Evolutionary conservation across 148 eudicot species (phyloP), one percentile per base, ranked within the genome.

Genomic region (Chenopodium quinoa): DNA sequence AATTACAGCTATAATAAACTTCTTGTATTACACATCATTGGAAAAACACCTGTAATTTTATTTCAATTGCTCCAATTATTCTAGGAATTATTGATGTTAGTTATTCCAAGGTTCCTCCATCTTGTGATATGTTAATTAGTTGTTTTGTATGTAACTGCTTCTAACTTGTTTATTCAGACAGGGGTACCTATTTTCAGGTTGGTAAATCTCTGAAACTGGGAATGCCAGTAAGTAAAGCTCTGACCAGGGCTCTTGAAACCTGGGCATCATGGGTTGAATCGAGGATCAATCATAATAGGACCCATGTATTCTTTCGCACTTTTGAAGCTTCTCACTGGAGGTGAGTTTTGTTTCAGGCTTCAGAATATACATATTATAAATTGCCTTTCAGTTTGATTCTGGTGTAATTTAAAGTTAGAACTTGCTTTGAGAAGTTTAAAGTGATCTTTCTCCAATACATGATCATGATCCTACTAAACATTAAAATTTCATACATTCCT

Each of bases 271-370:
- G 99, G 99, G 87, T 89, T 73, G 92, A 96, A 70, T 88, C 87
- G 63, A 83, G 22, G 66, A 85, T 96, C 80, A 82, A 93, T 78
- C 90, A 92, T 46, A 90, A 90, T 80, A 91, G 86, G 79, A 96
- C 98, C n/a, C 93, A 79, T 44, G 92, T 96, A 48, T 92, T 93
- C 89, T 96, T 96, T 83, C 92, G 99, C 68, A 96, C 99, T 10
- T 92, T 91, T 83, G 99, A 93, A 85, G 71, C 95, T 48, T 82
- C 93, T 13, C 99, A 96, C 78, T 96, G 99, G 99, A 96, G 97
- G 99, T 92, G 69, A 58, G 86, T 88, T 84, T 56, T 46, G 27
- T 17, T 50, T 52, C 4, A 12, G 76, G 37, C 48, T 64, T 16
- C 37, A 44, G 29, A 12, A n/a, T 40, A 40, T 40, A 29, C 77